These are phyloP conservation scores for Jimgerdemannia lactiflua DNA, from an alignment of 192 early-diverging fungal species.

Conservation along the genomic window DNA sequence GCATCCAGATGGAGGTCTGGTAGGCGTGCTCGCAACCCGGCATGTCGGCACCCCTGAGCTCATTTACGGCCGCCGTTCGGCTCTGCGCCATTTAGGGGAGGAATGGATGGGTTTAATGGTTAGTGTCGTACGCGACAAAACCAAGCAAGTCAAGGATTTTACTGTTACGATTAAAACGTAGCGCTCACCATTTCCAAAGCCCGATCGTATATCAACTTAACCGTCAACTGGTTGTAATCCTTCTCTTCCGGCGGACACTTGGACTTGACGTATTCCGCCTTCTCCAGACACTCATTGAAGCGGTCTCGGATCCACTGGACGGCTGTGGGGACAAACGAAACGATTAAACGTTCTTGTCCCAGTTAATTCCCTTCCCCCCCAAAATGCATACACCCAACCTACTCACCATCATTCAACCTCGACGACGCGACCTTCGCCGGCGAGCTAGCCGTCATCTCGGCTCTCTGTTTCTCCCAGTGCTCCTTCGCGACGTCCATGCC, in stretches of 20 bases:
- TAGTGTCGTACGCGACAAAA: background rate
- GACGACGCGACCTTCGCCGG: constrained; percentile 27
- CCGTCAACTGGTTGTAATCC: constrained; percentile 50
- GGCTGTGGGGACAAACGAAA: constrained; percentile 13
- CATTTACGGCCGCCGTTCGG: constrained; percentile 59
- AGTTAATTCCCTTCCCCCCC: background rate
- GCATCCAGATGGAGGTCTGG: constrained; percentile 72
- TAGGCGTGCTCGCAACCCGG: constrained; percentile 71
- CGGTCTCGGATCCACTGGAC: constrained; percentile 90
- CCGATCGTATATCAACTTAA: constrained; percentile 73
- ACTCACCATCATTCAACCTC: constrained; percentile 34
- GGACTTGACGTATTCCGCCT: constrained; percentile 63
- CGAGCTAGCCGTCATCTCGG: constrained; percentile 27
- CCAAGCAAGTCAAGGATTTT: constrained; percentile 6
- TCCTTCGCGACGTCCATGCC: constrained; percentile 53
- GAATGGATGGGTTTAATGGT: background rate
- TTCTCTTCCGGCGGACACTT: constrained; percentile 51
- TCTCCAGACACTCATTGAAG: constrained; percentile 90
- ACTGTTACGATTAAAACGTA: background rate
- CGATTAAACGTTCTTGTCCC: background rate
- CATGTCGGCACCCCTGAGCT: constrained; percentile 60
- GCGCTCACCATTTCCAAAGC: constrained; percentile 63
- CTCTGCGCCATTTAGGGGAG: constrained; percentile 27
- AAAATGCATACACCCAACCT: background rate
- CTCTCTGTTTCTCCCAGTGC: constrained; percentile 49